Percentiles rank a stretch among this genome's conserved stretches.
These are phyloP conservation scores for Pseudopyricularia cyperi DNA, from an alignment of 2,329 filamentous ascomycete species.

Conservation along the genomic window DNA sequence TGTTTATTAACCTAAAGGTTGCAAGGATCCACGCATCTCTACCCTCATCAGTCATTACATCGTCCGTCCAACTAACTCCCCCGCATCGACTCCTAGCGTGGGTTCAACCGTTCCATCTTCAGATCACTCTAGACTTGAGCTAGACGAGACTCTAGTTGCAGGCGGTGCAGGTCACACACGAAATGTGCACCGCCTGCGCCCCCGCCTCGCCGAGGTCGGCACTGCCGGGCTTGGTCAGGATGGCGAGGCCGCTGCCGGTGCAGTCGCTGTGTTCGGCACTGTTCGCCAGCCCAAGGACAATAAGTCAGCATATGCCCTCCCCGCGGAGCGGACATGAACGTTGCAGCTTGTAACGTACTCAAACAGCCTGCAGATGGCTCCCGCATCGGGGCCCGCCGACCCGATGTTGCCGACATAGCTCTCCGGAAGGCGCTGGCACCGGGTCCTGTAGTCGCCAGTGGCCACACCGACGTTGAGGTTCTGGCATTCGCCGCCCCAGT, in stretches of 20 bases:
- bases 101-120: neutral
- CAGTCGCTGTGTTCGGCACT: neutral
- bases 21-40: no score
- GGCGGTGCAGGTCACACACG: constrained; percentile 2
- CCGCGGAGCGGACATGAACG: no score
- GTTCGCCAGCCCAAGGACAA: neutral
- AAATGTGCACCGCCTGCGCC: neutral
- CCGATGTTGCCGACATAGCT: neutral
- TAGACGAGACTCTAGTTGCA: neutral
- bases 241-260: constrained; percentile 1
- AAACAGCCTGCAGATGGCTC: constrained; percentile 2
- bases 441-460: neutral
- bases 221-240: neutral
- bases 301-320: neutral
- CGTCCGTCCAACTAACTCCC: no score
- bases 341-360: constrained; percentile 1
- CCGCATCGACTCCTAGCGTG: no score
- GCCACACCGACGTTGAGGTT: neutral
- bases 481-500: neutral
- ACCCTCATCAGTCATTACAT: no score
- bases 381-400: neutral
- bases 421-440: constrained; percentile 1
- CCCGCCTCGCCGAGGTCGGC: neutral
- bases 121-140: neutral
- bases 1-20: no score